A percentile compares a stretch with the other conserved stretches of the same genome.
These are phyloP conservation scores for Fonsecaea pugnacius DNA, from an alignment of 2,329 filamentous ascomycete species.

Conservation along the genomic window DNA sequence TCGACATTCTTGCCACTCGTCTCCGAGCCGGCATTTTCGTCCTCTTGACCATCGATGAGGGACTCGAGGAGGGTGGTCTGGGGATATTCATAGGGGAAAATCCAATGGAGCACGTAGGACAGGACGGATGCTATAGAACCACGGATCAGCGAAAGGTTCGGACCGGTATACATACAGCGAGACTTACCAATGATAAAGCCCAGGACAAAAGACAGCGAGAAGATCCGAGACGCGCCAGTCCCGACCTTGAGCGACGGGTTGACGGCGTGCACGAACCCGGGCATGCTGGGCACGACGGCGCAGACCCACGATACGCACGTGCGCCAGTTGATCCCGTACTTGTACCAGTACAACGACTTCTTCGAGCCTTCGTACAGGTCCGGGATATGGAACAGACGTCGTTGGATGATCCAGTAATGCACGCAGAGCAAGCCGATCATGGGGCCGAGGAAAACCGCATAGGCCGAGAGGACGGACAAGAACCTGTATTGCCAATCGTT, in stretches of 20 bases:
- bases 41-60: conserved; percentile 14
- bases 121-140: conserved; percentile 8
- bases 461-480: conserved; percentile 52
- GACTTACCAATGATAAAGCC: conserved; percentile 41
- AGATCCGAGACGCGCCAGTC: conserved; percentile 44
- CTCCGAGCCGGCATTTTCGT: conserved; percentile 2
- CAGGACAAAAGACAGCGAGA: conserved; percentile 48
- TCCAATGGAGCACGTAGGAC: conserved; percentile 17
- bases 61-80: conserved; percentile 11
- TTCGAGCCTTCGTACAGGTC: conserved; percentile 48
- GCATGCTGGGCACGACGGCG: conserved; percentile 41
- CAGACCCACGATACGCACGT: conserved; percentile 45
- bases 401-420: conserved; percentile 44
- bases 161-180: not conserved
- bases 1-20: not conserved
- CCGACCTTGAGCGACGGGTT: conserved; percentile 36
- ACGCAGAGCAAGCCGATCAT: conserved; percentile 41
- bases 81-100: conserved; percentile 22
- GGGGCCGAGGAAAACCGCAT: conserved; percentile 53
- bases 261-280: conserved; percentile 39
- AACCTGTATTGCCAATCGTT: conserved; percentile 39
- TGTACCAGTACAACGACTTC: conserved; percentile 50
- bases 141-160: not conserved
- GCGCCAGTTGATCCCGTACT: conserved; percentile 51
- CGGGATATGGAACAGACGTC: conserved; percentile 46